A percentile compares a stretch with the other conserved stretches of the same genome.
Conservation (phyloP, 164 flowering plant species). For the Berberis thunbergii region DNA sequence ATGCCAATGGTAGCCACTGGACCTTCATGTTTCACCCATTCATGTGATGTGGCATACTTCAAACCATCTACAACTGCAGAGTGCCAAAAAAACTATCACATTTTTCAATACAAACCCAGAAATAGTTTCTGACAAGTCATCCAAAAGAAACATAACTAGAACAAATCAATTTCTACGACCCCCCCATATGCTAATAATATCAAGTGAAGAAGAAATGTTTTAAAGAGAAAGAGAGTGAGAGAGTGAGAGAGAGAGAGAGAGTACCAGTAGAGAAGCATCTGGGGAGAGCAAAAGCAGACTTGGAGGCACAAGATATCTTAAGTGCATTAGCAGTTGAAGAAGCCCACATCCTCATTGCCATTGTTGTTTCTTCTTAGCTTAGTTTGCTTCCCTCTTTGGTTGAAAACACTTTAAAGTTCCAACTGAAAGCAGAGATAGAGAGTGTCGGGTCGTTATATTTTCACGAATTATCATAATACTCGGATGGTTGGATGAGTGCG, state of each 20-base stretch:
- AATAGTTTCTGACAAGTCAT: too few species aligned
- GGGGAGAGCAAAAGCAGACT: constrained; percentile 43
- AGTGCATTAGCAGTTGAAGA: constrained; percentile 93
- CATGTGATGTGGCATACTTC: too few species aligned
- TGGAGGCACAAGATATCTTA: constrained; percentile 44
- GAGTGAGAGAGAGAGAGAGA: neutral
- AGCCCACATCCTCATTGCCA: constrained; percentile 97
- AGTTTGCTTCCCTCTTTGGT: neutral
- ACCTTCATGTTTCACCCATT: too few species aligned
- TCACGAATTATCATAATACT: neutral
- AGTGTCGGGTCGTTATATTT: neutral
- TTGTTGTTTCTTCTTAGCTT: constrained; percentile 12
- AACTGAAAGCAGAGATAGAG: neutral
- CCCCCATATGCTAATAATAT: neutral
- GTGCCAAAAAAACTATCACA: too few species aligned
- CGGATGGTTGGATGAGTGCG: neutral
- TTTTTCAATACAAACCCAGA: too few species aligned
- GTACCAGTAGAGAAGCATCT: constrained; percentile 91
- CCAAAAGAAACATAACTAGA: too few species aligned
- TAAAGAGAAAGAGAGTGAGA: neutral
- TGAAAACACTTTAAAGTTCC: too few species aligned
- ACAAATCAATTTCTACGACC: too few species aligned
- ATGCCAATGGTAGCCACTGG: too few species aligned
- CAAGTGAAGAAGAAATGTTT: neutral
- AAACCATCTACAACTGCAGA: too few species aligned